Evolutionary conservation across 2,329 filamentous ascomycete species (phyloP), one percentile per base, ranked within the genome.

Genomic region (Cordyceps militaris): DNA sequence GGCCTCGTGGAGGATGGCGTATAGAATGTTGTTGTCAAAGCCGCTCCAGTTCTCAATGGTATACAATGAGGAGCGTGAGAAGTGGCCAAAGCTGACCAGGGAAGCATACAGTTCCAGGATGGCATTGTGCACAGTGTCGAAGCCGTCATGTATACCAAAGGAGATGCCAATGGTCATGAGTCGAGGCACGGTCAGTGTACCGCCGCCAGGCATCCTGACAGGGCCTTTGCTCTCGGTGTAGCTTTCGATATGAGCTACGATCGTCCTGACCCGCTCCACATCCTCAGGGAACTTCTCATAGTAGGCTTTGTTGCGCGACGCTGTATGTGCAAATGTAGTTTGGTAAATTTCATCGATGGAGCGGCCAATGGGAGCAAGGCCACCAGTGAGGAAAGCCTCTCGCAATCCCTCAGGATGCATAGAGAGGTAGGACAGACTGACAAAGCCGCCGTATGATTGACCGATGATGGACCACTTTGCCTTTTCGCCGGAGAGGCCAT

Each of bases 391-490:
- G 68, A 96, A 97, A 24, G 84, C 84, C 73, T 97, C 93, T 30
- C 85, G 83, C 24, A 97, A 73, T 1, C 88, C 88, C 58, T 91
- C 81, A 0, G 90, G 89, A 64, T 83, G 86, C 69, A 89, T 85
- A 2, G 88, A 94, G 16, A 97, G 80, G 70, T 97, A 97, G 8
- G 88, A 93, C 34, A 91, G 77, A 49, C 79, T 81, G 67, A 91
- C 89, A 71, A 96, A 97, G 1, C 93, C 93, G 40, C 93, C 93
- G 70, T 96, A 97, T 16, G 87, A 92, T 73, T 97, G 93, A 9
- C 93, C 93, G 61, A 96, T 87, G 30, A 94, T 81, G 59, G 85
- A 88, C 93, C 92, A 97, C 68, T 86, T 85, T 69, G 85, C 82
- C 68, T 88, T 85, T 49, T 87, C 82, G 23, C 81, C 76, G 0